phyloP scores from a whole-genome alignment of 2,329 filamentous ascomycete genomes.

The Xylaria sp. region DNA sequence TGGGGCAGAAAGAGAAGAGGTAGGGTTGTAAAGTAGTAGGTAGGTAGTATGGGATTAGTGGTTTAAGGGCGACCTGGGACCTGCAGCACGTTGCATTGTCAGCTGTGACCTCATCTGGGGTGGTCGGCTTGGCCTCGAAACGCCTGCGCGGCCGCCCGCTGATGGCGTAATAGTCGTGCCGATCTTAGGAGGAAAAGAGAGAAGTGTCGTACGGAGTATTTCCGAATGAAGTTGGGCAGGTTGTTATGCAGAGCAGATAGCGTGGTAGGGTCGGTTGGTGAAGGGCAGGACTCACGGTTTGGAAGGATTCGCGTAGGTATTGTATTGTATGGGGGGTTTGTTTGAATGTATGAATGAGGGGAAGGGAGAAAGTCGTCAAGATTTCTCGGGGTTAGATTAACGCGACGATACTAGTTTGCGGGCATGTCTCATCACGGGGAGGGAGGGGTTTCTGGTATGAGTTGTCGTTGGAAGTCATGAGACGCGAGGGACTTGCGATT shows the following conservation, averaged over 20 bases:
- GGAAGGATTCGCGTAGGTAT: background rate
- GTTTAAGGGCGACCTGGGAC: conserved; percentile 8
- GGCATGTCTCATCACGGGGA: background rate
- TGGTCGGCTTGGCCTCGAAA: conserved; percentile 2
- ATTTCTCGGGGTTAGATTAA: background rate
- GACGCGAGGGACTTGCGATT: too few relatives aligned
- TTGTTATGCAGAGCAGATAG: background rate
- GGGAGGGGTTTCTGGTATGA: too few relatives aligned
- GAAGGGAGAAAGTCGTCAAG: background rate
- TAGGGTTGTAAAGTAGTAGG: background rate
- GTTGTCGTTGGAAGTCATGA: too few relatives aligned
- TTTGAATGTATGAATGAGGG: too few relatives aligned
- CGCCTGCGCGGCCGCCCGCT: background rate
- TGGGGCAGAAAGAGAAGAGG: conserved; percentile 2
- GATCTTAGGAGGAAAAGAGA: conserved; percentile 1
- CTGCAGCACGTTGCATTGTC: conserved; percentile 20
- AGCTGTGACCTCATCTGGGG: conserved; percentile 17
- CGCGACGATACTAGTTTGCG: background rate
- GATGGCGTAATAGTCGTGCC: conserved; percentile 9
- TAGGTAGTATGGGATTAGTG: background rate
- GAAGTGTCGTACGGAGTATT: background rate
- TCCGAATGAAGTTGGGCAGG: background rate
- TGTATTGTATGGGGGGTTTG: too few relatives aligned
- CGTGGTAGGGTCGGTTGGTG: background rate
- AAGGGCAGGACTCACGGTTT: background rate